A percentile compares a stretch with the other conserved stretches of the same genome.
These are phyloP conservation scores for Melanomma pulvis-pyrius DNA, from an alignment of 495 filamentous ascomycete species.

Conservation along the genomic window DNA sequence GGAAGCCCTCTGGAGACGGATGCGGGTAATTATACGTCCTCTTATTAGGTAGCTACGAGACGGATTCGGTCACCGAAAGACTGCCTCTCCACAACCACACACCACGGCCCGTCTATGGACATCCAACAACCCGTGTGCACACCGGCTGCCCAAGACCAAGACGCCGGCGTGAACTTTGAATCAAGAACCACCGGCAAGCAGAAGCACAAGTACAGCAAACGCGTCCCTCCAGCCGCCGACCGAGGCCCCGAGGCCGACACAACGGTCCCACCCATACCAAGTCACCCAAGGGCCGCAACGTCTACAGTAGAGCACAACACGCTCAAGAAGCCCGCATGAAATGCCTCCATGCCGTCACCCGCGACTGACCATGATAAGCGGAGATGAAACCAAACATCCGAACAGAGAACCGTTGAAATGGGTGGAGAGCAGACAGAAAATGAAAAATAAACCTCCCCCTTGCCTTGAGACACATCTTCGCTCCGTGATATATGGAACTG, in stretches of 20 bases:
- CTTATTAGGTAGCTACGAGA: background rate
- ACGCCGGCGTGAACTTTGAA: background rate
- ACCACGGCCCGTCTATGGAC: background rate
- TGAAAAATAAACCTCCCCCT: background rate
- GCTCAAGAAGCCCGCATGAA: conserved; percentile 8
- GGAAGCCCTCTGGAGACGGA: background rate
- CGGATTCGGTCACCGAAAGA: background rate
- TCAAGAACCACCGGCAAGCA: background rate
- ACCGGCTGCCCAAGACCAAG: background rate
- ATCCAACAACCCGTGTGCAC: background rate
- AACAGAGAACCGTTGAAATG: background rate
- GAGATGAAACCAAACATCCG: background rate
- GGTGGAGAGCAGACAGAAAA: background rate
- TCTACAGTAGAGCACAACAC: background rate
- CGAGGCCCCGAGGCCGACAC: background rate
- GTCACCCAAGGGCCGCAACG: background rate
- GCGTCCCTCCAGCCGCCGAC: background rate
- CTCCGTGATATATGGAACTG: background rate
- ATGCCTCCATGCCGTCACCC: conserved; percentile 14
- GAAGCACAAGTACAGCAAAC: background rate
- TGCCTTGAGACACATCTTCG: conserved; percentile 4
- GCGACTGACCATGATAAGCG: background rate
- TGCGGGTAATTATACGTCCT: background rate
- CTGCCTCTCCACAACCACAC: background rate
- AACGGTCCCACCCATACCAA: background rate